These are phyloP conservation scores for Fagopyrum esculentum DNA, from an alignment of 148 eudicot species.

Conservation along the genomic window DNA sequence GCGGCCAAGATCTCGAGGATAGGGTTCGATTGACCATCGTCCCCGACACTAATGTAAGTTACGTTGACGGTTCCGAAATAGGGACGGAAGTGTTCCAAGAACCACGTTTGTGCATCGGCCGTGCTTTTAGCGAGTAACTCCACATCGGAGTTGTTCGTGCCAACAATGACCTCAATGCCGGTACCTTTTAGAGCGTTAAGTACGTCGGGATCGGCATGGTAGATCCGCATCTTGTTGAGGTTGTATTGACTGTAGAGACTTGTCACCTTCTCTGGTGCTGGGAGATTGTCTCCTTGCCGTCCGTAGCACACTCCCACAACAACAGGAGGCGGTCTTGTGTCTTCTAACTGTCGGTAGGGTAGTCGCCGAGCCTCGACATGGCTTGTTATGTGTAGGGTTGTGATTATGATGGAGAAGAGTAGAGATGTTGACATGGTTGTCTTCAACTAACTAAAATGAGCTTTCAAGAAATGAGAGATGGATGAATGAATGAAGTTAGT, in stretches of 20 bases:
- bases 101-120: constrained; percentile 31
- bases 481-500: too few relatives aligned
- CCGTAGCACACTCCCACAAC: constrained; percentile 42
- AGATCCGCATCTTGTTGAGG: constrained; percentile 34
- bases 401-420: too few relatives aligned
- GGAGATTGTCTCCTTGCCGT: constrained; percentile 39
- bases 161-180: constrained; percentile 31
- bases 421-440: too few relatives aligned
- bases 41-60: constrained; percentile 43
- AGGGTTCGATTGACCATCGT: constrained; percentile 32
- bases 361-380: too few relatives aligned
- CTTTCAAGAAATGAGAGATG: too few relatives aligned
- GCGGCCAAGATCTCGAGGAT: constrained; percentile 28
- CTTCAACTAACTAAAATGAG: too few relatives aligned
- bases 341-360: too few relatives aligned
- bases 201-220: constrained; percentile 34
- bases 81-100: constrained; percentile 26
- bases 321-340: too few relatives aligned
- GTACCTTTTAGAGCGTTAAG: constrained; percentile 46
- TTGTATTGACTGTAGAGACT: constrained; percentile 21
- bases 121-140: constrained; percentile 23
- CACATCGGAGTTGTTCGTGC: constrained; percentile 30
- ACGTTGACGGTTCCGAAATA: constrained; percentile 23
- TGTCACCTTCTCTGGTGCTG: constrained; percentile 30
- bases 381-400: too few relatives aligned